phyloP scores from a whole-genome alignment of 306 rosid genomes.

The Lithocarpus polystachyus region DNA sequence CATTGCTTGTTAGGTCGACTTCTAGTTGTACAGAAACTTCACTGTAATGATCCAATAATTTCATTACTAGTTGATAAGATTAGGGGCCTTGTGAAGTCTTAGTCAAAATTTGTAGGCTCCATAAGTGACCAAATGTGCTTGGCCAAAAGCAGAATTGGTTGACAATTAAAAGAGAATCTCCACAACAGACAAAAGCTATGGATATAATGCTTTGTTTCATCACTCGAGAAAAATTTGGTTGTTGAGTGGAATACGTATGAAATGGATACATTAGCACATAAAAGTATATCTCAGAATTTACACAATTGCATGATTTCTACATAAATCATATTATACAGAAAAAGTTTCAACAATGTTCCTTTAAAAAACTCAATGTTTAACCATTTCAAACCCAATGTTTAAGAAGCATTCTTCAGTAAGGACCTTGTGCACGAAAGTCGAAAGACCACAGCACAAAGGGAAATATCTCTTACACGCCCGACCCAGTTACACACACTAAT shows the following conservation, averaged over 20 bases:
- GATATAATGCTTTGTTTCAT: neutral
- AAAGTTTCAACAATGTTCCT: neutral
- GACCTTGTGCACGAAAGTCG: too few species aligned
- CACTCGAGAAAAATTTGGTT: neutral
- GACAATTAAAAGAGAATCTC: neutral
- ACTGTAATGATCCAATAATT: conserved; percentile 10
- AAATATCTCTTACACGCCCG: too few species aligned
- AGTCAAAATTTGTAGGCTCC: neutral
- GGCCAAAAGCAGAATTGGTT: conserved; percentile 10
- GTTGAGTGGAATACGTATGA: neutral
- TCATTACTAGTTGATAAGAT: neutral
- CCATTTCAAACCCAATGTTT: too few species aligned
- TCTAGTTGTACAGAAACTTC: neutral
- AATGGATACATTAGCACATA: neutral
- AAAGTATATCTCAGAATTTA: neutral
- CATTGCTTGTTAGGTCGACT: neutral
- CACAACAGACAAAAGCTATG: conserved; percentile 14
- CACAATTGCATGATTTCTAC: neutral
- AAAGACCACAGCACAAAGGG: too few species aligned
- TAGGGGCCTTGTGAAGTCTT: conserved; percentile 7
- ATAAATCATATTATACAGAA: neutral
- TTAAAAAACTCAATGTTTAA: neutral
- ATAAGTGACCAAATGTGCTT: conserved; percentile 26
- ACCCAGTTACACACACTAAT: too few species aligned
- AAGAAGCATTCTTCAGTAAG: too few species aligned